Evolutionary conservation across 495 filamentous ascomycete genomes (phyloP).

Genomic region (Penicillium odoratum): DNA sequence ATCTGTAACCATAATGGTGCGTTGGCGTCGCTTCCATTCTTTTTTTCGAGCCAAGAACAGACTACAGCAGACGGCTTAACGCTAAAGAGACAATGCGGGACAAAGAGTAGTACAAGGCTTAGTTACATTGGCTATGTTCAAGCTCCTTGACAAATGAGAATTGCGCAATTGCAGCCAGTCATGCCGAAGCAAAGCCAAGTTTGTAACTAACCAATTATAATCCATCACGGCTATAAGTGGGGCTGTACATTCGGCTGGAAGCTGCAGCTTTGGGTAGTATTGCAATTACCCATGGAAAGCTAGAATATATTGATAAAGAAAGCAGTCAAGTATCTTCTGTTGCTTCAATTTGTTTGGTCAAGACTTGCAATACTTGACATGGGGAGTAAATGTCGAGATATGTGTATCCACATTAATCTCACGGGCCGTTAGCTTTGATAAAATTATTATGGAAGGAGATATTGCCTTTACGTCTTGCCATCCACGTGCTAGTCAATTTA

Average conservation of each 20-base stretch:
- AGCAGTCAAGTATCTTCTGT: too few species aligned
- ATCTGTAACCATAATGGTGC: slow-evolving; percentile 1
- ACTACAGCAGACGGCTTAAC: background rate
- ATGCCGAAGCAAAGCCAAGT: slow-evolving; percentile 6
- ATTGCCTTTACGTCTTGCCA: too few species aligned
- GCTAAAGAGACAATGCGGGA: background rate
- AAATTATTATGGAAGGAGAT: too few species aligned
- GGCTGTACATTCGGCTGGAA: background rate
- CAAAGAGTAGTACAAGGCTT: background rate
- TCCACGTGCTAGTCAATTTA: too few species aligned
- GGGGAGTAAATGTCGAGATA: too few species aligned
- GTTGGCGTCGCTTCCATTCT: background rate
- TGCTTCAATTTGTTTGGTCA: too few species aligned
- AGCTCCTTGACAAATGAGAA: slow-evolving; percentile 11
- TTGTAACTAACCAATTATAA: background rate
- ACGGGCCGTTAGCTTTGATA: too few species aligned
- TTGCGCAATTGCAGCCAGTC: slow-evolving; percentile 7
- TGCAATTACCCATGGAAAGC: too few species aligned
- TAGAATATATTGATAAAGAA: too few species aligned
- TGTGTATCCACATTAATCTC: too few species aligned
- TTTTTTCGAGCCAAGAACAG: background rate
- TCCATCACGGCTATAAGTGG: background rate
- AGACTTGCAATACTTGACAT: too few species aligned
- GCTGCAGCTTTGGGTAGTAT: background rate
- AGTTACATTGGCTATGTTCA: background rate